Evolutionary conservation across 805 yeast species (phyloP).

Genomic region (Saturnispora ahearnii): DNA sequence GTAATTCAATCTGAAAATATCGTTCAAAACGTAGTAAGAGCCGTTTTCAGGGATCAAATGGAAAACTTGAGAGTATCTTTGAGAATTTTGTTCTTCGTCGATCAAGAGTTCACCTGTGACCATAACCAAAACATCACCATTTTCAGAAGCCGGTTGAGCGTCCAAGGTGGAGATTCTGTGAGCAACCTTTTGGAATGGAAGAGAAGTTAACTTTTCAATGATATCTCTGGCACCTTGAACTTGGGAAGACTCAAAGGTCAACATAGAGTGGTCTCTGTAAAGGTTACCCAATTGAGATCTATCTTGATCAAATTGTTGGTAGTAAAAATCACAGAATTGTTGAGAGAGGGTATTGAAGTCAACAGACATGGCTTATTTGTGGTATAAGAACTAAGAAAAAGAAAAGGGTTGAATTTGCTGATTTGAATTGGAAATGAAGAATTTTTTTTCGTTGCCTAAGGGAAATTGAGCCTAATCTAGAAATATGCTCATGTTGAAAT

Average conservation of each 20-base stretch:
- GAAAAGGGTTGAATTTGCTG: too few species aligned
- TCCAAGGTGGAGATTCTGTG: slow-evolving; percentile 93
- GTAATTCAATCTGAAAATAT: slow-evolving; percentile 91
- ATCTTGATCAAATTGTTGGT: slow-evolving; percentile 89
- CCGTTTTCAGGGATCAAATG: slow-evolving; percentile 89
- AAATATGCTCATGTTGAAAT: background rate
- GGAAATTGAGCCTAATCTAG: background rate
- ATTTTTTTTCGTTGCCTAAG: background rate
- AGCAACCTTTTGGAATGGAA: slow-evolving; percentile 87
- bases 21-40: slow-evolving; percentile 92
- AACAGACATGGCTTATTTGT: slow-evolving; percentile 22
- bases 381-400: background rate
- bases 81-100: slow-evolving; percentile 93
- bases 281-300: slow-evolving; percentile 57
- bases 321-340: slow-evolving; percentile 91
- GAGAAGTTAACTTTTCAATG: slow-evolving; percentile 80
- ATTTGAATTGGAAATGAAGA: background rate
- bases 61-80: slow-evolving; percentile 95
- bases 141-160: slow-evolving; percentile 95
- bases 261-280: slow-evolving; percentile 89
- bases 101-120: slow-evolving; percentile 91
- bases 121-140: slow-evolving; percentile 90
- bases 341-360: slow-evolving; percentile 32
- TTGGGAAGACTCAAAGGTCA: slow-evolving; percentile 92
- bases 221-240: slow-evolving; percentile 90